Conservation (phyloP, 495 filamentous ascomycete genomes). For the Xylaria longipes region DNA sequence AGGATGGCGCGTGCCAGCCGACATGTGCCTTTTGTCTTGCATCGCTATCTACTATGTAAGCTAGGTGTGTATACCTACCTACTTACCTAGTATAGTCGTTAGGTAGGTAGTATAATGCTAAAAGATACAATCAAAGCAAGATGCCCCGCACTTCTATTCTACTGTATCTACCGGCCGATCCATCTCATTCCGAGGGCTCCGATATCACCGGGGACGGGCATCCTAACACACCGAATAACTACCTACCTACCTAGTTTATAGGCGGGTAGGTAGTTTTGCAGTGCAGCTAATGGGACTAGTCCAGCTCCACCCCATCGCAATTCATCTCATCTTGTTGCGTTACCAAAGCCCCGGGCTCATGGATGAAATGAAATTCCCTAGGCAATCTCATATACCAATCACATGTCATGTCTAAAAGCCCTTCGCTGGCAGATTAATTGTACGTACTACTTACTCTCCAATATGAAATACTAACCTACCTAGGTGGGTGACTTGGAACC, state of each 20-base stretch:
- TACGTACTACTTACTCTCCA: neutral
- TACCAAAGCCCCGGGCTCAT: neutral
- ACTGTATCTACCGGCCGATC: neutral
- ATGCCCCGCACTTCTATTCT: neutral
- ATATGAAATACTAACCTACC: no score
- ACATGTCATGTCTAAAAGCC: neutral
- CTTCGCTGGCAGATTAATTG: neutral
- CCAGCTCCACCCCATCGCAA: neutral
- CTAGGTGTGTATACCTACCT: neutral
- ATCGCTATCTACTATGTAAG: no score
- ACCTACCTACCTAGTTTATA: no score
- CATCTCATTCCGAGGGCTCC: constrained; percentile 5
- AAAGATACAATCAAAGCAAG: neutral
- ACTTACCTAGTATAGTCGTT: no score
- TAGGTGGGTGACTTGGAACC: neutral
- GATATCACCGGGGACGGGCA: neutral
- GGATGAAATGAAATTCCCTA: neutral
- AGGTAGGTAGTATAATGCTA: neutral
- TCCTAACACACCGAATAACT: constrained; percentile 10
- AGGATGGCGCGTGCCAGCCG: neutral
- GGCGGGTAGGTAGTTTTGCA: no score
- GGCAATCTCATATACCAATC: neutral
- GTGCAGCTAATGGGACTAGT: neutral
- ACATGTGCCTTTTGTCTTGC: neutral
- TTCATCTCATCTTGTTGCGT: neutral